Evolutionary conservation across 2,329 filamentous ascomycete species (phyloP), one percentile per base, ranked within the genome.

Genomic region (Pseudocercospora cruenta): DNA sequence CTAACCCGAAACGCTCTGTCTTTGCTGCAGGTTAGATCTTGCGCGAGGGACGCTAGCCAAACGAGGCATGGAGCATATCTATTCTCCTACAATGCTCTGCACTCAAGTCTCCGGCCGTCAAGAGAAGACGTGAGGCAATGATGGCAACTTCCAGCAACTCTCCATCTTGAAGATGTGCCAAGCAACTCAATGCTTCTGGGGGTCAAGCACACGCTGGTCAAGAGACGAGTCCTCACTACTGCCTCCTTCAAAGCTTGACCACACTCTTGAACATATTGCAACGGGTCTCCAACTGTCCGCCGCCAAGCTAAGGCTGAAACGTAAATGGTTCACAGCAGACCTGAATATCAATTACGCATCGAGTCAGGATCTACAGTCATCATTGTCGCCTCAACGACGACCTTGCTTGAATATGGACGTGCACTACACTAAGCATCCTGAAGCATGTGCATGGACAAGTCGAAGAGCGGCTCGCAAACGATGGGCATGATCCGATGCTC

Each of bases 251-350:
- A 31, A 55, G 24, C 24, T 55, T 55, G 22, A 19, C 24, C 26
- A 31, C 16, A 19, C 51, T n/a, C 21, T 19, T n/a, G 51, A 36
- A 59, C 39, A 28, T 19, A 28, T 60, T 31, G 24, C 43, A 63
- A 51, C 58, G 58, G 59, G 24, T 65, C 58, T 65, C 60, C 60
- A 60, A 58, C 31, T 66, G 55, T 63, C 64, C 53, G 61, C 31
- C n/a, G 60, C 58, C 28, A 62, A 55, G 47, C 36, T 57, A 51
- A 62, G 59, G 49, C 47, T 64, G 47, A 58, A 54, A 59, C 43
- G 54, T 22, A 14, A 47, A 62, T 43, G 31, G 45, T 39, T 49
- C 28, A 62, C 53, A 62, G 26, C 49, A 54, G 33, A 43, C 60
- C 19, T 31, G 26, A 14, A 49, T 28, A 62, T 54, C 60, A 33